phyloP scores from a whole-genome alignment of 306 rosid species.

The Aeschynomene evenia region DNA sequence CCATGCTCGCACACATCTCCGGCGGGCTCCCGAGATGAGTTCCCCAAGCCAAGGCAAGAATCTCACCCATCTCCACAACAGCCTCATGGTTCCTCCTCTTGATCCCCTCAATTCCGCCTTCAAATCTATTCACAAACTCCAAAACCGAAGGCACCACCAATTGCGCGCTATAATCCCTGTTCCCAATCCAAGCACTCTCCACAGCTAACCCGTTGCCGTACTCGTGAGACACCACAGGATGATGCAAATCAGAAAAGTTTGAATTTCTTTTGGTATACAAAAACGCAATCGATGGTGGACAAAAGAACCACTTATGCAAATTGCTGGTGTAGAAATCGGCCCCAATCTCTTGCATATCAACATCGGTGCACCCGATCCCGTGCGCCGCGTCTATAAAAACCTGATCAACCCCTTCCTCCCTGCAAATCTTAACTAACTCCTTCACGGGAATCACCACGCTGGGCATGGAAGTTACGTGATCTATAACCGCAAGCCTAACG shows the following conservation, averaged over 20 bases:
- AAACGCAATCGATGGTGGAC: conserved; percentile 79
- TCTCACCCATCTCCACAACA: conserved; percentile 72
- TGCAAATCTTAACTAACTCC: conserved; percentile 68
- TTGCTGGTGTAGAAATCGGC: conserved; percentile 84
- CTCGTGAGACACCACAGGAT: conserved; percentile 84
- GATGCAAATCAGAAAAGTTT: conserved; percentile 53
- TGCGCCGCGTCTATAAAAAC: conserved; percentile 86
- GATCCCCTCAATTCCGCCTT: conserved; percentile 79
- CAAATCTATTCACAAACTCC: conserved; percentile 66
- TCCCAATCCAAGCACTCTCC: conserved; percentile 90
- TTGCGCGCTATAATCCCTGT: conserved; percentile 85
- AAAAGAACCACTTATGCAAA: conserved; percentile 85
- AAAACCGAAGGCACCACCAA: conserved; percentile 64
- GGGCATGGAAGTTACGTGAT: conserved; percentile 85
- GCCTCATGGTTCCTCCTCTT: conserved; percentile 68
- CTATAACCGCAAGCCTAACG: conserved; percentile 79
- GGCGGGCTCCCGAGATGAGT: conserved; percentile 71
- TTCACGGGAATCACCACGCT: conserved; percentile 69
- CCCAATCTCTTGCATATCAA: conserved; percentile 73
- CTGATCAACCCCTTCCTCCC: conserved; percentile 78
- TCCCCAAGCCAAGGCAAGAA: conserved; percentile 71
- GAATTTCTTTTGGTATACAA: conserved; percentile 54
- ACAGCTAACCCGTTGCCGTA: conserved; percentile 82
- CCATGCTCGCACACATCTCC: conserved; percentile 78
- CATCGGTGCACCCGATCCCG: conserved; percentile 69